Evolutionary conservation across 306 rosid genomes (phyloP), one percentile per base, ranked within the genome.

Genomic region (Glycyrrhiza uralensis): DNA sequence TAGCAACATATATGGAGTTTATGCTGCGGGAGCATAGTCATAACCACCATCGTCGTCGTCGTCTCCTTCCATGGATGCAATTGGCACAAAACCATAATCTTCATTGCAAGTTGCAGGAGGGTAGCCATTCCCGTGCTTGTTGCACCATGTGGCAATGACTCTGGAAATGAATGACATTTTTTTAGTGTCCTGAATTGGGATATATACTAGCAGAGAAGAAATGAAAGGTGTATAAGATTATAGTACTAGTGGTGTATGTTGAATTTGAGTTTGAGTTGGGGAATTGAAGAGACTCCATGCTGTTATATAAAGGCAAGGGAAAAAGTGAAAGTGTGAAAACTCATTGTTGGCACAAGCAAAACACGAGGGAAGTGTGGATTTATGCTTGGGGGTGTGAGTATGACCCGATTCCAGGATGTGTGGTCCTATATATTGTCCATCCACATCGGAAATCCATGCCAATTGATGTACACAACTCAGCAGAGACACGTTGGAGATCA

Each of bases 21-120:
- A 72, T 52, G 91, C 91, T 26, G 89, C 89, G 0, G 85, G 89
- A 57, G 90, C 87, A 17, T 68, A 83, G 66, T 81, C 90, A 29
- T 67, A 81, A 20, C 18, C 45, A 2, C 44, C 85, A 7, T 74
- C 84, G 0, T 83, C 86, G 0, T 83, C 86, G 0, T 81, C 86
- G 32, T 80, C 80, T 0, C 45, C 74, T 29, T 61, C 71, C 42
- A 47, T 24, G 20, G 23, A 23, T 15, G 22, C 14, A 22, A 7
- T 42, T 5, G 62, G 28, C 20, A 15, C 9, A 59, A 45, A 19
- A 2, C 9, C 9, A 13, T 9, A 44, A 19, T 26, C 32, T 41
- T 0, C 22, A 29, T 28, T 13, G 77, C 49, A 45, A 42, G 69
- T 14, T 32, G 60, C 19, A 0, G 58, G 35, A 72, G 39, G 22